Base-by-base conservation (phyloP, 1,284 basidiomycete species). In the Ganoderma resinaceum region DNA sequence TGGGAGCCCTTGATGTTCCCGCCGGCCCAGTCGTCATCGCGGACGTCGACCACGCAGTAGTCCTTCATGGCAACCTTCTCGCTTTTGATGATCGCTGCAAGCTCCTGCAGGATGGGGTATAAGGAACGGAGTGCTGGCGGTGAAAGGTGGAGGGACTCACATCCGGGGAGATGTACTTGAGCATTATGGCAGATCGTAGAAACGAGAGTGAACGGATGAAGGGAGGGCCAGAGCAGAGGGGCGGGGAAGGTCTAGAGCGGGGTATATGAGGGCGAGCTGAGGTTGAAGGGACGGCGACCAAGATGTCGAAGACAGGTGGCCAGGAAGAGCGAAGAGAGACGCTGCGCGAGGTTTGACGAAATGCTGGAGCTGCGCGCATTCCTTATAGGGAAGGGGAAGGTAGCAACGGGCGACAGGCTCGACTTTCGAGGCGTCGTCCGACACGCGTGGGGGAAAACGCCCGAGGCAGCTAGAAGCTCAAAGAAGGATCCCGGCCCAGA, bases 1-100 rank as follows among this genome's bases (percentile, higher is more conserved):
- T 86, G 76, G 60, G 87, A 84, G 68, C 86, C 84, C 72, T 85
- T 86, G 76, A 95, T 93, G 77, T 95, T 91, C 38, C 93, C 93
- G 71, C 93, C 93, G 23, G 77, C 81, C 77, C 84, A 91, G 74
- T 95, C 93, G 68, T 90, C 87, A 76, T 94, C 93, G 20, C 93
- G 89, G 40, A 95, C 93, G 77, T 95, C 93, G 49, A 95, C 85
- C 52, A 95, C 84, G 46, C 90, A 79, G 76, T 90, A 94, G 76
- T 94, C 91, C 76, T 88, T 87, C 75, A 82, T 79, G 14, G 87
- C 80, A 55, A 83, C 80, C 73, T 89, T 89, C 66, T 78, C 80
- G 69, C 85, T 85, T 79, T 89, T 92, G 72, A 94, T 89, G 68
- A 93, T 79, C 26, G 80, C 78, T 38, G 88, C 88, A 49, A 94